phyloP scores from a whole-genome alignment of 495 filamentous ascomycete species.

The Podospora pseudoanserina region DNA sequence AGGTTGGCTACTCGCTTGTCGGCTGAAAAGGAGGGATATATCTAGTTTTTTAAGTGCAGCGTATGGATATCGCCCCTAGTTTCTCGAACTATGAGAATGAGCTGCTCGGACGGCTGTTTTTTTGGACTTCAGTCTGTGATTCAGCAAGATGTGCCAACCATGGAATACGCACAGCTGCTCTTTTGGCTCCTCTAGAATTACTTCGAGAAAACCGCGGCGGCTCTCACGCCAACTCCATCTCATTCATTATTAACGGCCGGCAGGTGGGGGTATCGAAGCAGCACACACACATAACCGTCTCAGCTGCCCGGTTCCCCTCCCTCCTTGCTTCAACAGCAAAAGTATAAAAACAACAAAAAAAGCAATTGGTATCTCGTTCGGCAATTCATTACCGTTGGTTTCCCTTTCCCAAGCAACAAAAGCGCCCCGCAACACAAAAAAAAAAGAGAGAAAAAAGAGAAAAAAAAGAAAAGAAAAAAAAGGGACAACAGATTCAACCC shows the following conservation, averaged over 20 bases:
- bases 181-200: no score
- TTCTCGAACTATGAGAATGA: no score
- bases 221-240: background rate
- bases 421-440: background rate
- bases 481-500: background rate
- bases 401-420: conserved; percentile 5
- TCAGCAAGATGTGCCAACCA: no score
- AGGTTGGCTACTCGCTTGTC: conserved; percentile 13
- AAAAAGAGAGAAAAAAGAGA: background rate
- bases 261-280: background rate
- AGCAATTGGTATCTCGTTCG: conserved; percentile 15
- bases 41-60: no score
- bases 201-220: no score
- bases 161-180: no score
- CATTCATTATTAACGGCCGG: background rate
- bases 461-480: background rate
- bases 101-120: no score
- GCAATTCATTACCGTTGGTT: conserved; percentile 11
- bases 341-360: conserved; percentile 16
- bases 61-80: no score
- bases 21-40: no score
- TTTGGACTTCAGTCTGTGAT: no score
- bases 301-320: background rate
- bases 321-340: background rate
- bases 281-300: background rate